Evolutionary conservation across 805 yeast genomes (phyloP).

Genomic region (Starmerella roubikii): DNA sequence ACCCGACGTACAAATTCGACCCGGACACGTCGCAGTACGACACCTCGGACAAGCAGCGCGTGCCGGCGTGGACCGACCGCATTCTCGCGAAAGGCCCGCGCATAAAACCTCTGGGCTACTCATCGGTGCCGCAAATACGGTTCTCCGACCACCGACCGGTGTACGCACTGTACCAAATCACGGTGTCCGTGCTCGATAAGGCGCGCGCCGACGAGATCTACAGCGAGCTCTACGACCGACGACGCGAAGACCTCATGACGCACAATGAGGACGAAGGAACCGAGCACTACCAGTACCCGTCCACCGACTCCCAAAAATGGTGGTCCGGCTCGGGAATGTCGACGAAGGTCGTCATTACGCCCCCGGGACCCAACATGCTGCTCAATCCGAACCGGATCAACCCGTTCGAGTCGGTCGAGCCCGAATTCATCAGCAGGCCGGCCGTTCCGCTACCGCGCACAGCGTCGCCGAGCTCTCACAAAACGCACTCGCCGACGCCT

Average conservation of each 20-base stretch:
- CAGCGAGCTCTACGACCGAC: conserved; percentile 45
- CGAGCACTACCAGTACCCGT: conserved; percentile 62
- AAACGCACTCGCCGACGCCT: not conserved
- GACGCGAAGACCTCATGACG: conserved; percentile 29
- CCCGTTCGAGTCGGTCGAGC: conserved; percentile 48
- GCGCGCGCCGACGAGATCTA: conserved; percentile 40
- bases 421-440: conserved; percentile 35
- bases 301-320: conserved; percentile 74
- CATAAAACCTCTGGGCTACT: conserved; percentile 44
- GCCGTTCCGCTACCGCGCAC: conserved; percentile 7
- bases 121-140: conserved; percentile 42
- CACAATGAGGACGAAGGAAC: conserved; percentile 1
- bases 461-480: not conserved
- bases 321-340: conserved; percentile 74
- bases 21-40: conserved; percentile 71
- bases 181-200: conserved; percentile 58
- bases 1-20: conserved; percentile 88
- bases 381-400: conserved; percentile 56
- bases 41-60: conserved; percentile 79
- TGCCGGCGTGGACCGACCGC: conserved; percentile 96
- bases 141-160: conserved; percentile 92
- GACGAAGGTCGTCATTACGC: conserved; percentile 49
- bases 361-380: conserved; percentile 32
- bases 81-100: conserved; percentile 50
- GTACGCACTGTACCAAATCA: conserved; percentile 58